Conservation (phyloP, 2,329 filamentous ascomycete genomes). For the Verticillium nubilum region DNA sequence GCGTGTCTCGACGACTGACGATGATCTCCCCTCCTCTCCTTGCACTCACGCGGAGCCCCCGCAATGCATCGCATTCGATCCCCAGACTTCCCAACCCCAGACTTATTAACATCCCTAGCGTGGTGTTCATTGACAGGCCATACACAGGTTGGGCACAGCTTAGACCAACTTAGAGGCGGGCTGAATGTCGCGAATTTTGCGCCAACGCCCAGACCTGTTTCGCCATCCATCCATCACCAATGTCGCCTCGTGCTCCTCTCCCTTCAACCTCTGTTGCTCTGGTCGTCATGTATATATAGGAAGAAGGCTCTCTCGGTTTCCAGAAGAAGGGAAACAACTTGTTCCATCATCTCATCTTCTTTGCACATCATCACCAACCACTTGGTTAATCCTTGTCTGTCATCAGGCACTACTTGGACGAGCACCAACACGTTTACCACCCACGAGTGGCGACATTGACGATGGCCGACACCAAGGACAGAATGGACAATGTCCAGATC, state of each 20-base stretch:
- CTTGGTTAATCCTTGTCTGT: neutral
- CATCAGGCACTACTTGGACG: neutral
- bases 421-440: neutral
- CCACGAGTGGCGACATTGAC: neutral
- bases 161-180: neutral
- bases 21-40: neutral
- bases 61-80: neutral
- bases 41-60: neutral
- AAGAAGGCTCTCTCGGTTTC: neutral
- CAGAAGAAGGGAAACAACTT: neutral
- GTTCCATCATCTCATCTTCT: neutral
- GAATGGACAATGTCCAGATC: neutral
- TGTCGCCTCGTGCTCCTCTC: neutral
- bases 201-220: neutral
- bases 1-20: neutral
- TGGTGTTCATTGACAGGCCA: neutral
- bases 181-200: neutral
- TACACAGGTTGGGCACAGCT: neutral
- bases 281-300: neutral
- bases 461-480: neutral
- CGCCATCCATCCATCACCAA: neutral
- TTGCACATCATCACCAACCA: neutral
- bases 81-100: neutral
- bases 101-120: neutral
- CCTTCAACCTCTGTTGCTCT: neutral